These are phyloP conservation scores for Babesia gibsoni DNA, from an alignment of 169 alveolate genomes.

Conservation along the genomic window DNA sequence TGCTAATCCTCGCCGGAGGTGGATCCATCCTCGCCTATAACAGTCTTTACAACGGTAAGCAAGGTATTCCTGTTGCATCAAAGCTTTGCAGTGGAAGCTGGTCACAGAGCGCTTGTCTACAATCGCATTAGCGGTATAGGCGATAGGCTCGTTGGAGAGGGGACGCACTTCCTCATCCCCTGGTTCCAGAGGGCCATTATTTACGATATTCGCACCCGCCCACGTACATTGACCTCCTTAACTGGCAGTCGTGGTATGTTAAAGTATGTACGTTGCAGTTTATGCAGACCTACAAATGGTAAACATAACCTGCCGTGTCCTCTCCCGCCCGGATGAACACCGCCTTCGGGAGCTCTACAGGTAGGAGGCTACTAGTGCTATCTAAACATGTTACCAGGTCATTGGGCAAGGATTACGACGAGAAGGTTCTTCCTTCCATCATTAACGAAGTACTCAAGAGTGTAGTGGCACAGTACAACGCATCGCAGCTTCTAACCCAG, in stretches of 20 bases:
- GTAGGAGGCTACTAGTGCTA: conserved; percentile 41
- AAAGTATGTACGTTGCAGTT: neutral
- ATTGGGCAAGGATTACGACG: conserved; percentile 93
- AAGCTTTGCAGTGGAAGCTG: conserved; percentile 86
- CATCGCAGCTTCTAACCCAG: conserved; percentile 93
- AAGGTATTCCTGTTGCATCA: neutral
- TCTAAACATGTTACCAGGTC: conserved; percentile 14
- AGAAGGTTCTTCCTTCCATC: conserved; percentile 94
- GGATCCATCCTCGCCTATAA: conserved; percentile 20
- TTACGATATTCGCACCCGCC: conserved; percentile 91
- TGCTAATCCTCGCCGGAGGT: conserved; percentile 36
- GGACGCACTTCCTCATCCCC: conserved; percentile 94
- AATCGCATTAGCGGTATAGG: conserved; percentile 81
- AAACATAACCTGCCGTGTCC: conserved; percentile 91
- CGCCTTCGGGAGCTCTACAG: conserved; percentile 83
- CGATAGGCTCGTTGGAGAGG: conserved; percentile 87
- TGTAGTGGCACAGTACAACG: conserved; percentile 96
- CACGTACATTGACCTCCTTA: conserved; percentile 86
- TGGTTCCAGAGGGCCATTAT: conserved; percentile 93
- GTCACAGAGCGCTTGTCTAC: conserved; percentile 90
- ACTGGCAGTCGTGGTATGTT: conserved; percentile 90
- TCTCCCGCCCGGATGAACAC: conserved; percentile 88
- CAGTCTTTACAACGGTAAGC: conserved; percentile 53
- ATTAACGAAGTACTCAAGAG: conserved; percentile 94
- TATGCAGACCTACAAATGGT: conserved; percentile 89